A percentile compares a stretch with the other conserved stretches of the same genome.
These are phyloP conservation scores for Mucor plumbeus DNA, from an alignment of 371 early-diverging fungal genomes.

Conservation along the genomic window DNA sequence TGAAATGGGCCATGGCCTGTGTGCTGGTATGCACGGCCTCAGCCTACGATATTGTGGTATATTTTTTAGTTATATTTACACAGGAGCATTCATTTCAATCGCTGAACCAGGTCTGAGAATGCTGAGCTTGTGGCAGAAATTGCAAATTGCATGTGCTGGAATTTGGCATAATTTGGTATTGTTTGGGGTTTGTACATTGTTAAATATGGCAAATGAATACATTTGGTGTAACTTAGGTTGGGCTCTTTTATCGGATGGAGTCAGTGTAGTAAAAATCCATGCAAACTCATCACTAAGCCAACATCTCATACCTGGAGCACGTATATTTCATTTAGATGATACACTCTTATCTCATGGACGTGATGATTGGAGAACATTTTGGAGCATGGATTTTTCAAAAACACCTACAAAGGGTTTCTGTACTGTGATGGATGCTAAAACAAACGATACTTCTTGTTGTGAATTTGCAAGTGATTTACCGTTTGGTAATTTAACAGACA, in stretches of 20 bases:
- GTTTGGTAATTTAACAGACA: neutral
- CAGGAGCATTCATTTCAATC: conserved; percentile 86
- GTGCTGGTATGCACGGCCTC: neutral
- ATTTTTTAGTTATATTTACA: conserved; percentile 74
- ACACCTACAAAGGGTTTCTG: neutral
- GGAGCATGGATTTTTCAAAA: neutral
- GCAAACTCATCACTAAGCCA: conserved; percentile 52
- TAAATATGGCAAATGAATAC: conserved; percentile 26
- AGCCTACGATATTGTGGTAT: conserved; percentile 51
- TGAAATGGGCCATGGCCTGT: too few species aligned
- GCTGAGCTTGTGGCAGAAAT: conserved; percentile 53
- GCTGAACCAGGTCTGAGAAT: conserved; percentile 50
- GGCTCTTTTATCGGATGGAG: conserved; percentile 58
- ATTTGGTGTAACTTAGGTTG: conserved; percentile 42
- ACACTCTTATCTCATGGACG: neutral
- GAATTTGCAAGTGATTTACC: neutral
- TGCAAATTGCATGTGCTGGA: conserved; percentile 81
- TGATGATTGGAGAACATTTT: neutral
- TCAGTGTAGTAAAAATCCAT: conserved; percentile 63
- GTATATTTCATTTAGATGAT: neutral
- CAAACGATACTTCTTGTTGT: neutral
- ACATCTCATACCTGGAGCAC: conserved; percentile 25
- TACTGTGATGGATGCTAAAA: neutral
- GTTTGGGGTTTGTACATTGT: conserved; percentile 55
- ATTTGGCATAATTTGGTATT: conserved; percentile 80